These are phyloP conservation scores for Fraxinus greggii DNA, from an alignment of 305 asterid genomes.

Conservation along the genomic window DNA sequence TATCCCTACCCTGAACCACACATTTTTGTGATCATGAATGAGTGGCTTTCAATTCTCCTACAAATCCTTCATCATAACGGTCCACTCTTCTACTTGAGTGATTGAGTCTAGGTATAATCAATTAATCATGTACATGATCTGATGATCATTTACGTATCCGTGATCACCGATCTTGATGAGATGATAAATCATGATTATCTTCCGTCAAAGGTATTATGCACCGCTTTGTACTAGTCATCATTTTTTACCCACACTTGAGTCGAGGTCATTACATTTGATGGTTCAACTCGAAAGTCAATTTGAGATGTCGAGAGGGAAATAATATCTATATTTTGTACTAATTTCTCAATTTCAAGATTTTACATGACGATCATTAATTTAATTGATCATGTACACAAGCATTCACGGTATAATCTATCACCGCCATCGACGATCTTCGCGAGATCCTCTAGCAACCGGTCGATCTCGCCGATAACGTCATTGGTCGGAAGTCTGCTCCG, in stretches of 20 bases:
- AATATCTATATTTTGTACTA: background rate
- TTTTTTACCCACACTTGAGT: background rate
- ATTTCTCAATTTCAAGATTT: background rate
- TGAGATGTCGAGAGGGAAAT: background rate
- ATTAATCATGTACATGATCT: slow-evolving; percentile 1
- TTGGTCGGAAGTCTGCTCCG: slow-evolving; percentile 71
- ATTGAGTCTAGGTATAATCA: background rate
- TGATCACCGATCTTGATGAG: slow-evolving; percentile 41
- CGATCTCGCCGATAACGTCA: slow-evolving; percentile 71
- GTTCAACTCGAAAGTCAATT: background rate
- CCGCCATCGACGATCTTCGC: slow-evolving; percentile 36
- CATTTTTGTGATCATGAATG: slow-evolving; percentile 26
- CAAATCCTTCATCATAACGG: background rate
- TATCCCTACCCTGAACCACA: slow-evolving; percentile 27
- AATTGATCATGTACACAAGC: slow-evolving; percentile 3
- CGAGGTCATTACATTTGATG: background rate
- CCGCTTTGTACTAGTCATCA: background rate
- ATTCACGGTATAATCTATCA: slow-evolving; percentile 14
- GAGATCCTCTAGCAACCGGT: slow-evolving; percentile 60
- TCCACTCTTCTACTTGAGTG: background rate
- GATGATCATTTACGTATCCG: slow-evolving; percentile 19
- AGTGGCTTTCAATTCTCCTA: slow-evolving; percentile 28
- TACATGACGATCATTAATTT: background rate
- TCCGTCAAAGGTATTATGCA: too few species aligned
- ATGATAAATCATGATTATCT: background rate